These are phyloP conservation scores for Huntiella bhutanensis DNA, from an alignment of 2,329 filamentous ascomycete genomes.

Conservation along the genomic window DNA sequence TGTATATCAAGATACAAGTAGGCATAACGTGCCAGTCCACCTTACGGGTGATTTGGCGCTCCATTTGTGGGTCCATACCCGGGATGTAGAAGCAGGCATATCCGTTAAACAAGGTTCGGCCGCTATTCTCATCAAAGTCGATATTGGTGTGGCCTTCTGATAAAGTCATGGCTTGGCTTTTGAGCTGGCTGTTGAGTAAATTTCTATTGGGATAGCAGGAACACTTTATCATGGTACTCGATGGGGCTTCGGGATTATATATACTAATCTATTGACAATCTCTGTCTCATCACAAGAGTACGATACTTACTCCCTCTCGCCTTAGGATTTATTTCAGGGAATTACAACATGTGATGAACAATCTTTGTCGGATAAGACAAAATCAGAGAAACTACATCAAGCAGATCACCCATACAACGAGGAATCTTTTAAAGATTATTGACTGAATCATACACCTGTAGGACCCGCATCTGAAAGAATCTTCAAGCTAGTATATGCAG, in stretches of 20 bases:
- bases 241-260: background rate
- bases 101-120: background rate
- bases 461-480: too few relatives aligned
- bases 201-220: background rate
- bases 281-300: too few relatives aligned
- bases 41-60: background rate
- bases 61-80: constrained; percentile 5
- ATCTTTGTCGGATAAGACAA: too few relatives aligned
- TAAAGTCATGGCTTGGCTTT: background rate
- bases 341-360: too few relatives aligned
- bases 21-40: constrained; percentile 1
- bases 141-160: background rate
- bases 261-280: too few relatives aligned
- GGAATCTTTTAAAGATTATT: too few relatives aligned
- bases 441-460: too few relatives aligned
- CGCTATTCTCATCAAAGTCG: background rate
- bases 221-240: background rate
- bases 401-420: too few relatives aligned
- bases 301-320: too few relatives aligned
- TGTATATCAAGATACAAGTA: background rate
- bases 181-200: background rate
- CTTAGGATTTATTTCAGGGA: too few relatives aligned
- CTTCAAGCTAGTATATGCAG: too few relatives aligned
- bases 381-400: too few relatives aligned
- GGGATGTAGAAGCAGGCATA: background rate